Percentiles rank a stretch among this genome's conserved stretches.
Evolutionary conservation across 2,329 filamentous ascomycete species (phyloP).

Genomic region (Phyllosticta paracitricarpa): DNA sequence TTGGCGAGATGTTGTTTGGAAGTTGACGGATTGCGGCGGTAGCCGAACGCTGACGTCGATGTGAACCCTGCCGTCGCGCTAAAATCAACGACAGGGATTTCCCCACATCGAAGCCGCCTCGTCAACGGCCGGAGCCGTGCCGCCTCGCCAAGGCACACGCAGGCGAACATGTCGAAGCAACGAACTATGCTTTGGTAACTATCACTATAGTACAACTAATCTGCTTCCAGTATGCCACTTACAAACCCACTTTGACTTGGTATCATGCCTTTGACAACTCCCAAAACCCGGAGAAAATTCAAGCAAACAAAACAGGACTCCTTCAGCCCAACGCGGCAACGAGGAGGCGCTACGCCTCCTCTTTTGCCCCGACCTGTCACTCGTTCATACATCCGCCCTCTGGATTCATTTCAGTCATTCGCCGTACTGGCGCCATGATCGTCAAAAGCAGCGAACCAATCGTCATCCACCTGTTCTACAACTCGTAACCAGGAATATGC

Average conservation of each 20-base stretch:
- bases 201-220: neutral
- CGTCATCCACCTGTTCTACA: neutral
- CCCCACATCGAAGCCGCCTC: neutral
- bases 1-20: neutral
- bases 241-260: neutral
- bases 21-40: neutral
- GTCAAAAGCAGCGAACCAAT: neutral
- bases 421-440: neutral
- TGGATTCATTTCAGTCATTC: neutral
- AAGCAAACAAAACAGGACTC: neutral
- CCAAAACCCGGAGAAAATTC: neutral
- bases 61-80: neutral
- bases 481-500: neutral
- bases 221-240: neutral
- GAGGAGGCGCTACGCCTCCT: neutral
- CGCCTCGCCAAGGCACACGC: neutral
- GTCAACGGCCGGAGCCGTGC: neutral
- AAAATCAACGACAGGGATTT: neutral
- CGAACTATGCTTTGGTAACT: neutral
- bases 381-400: neutral
- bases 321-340: neutral
- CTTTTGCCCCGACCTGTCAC: neutral
- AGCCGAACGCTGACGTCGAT: slow-evolving; percentile 2
- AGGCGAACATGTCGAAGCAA: neutral
- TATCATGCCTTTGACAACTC: slow-evolving; percentile 10